Base-by-base conservation (phyloP, 352 stramenopile genomes). In the Globisporangium barbulae region DNA sequence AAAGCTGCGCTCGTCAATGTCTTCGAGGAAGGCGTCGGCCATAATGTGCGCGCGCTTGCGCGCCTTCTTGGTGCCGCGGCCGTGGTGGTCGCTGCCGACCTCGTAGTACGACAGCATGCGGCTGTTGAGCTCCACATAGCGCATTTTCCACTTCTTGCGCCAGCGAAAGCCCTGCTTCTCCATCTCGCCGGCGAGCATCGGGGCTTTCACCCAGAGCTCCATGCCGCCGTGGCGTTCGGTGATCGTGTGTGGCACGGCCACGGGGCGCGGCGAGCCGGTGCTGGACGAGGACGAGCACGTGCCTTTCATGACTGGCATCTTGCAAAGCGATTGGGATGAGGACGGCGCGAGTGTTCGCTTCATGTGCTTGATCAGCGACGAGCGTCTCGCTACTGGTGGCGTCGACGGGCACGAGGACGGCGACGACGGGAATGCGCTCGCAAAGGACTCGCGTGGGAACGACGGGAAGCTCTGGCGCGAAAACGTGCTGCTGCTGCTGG, bases 141-240 rank as follows among this genome's bases (percentile, higher is more conserved):
- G 84, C 25, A 72, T 41, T 59, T 90, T 89, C 82, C 82, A 93
- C 72, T 88, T 88, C 61, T 85, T 89, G 54, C 78, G 78, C 84
- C 81, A 93, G 13, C 80, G 79, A 58, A 91, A 93, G 59, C 79
- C 79, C 41, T 85, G 76, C 71, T 91, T 91, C 61, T 90, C 80
- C 33, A 93, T 73, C 45, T 79, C 78, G 21, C 83, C 84, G n/a
- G 65, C 74, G 28, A 90, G 64, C 49, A 91, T 79, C 8, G 82
- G 82, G n/a, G 84, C 84, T 33, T 81, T 85, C 45, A 93, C 79
- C 84, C 84, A 93, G 0, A 93, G 72, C 60, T 93, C 74, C 50
- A 71, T 66, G 33, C 84, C 84, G 54, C 82, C 82, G 50, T 86
- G 70, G 65, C 82, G 71, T 48, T 93, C 84, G 19, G 84, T 93